Conservation (phyloP, 306 rosid species). For the Luffa aegyptiaca region DNA sequence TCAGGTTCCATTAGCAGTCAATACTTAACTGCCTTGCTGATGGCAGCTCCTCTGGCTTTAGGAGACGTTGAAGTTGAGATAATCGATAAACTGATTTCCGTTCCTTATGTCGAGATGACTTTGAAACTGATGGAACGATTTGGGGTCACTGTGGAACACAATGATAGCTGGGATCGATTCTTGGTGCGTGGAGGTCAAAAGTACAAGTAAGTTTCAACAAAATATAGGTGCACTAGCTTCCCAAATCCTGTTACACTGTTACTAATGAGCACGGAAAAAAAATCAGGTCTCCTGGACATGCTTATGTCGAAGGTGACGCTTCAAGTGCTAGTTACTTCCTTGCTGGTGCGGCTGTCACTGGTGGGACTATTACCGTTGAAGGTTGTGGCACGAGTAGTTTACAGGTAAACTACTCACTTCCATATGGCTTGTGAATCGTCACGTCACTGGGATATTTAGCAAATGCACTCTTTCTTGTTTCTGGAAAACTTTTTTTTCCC, state of each 20-base stretch:
- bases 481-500: background rate
- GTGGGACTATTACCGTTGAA: conserved; percentile 90
- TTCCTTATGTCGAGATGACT: conserved; percentile 98
- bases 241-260: conserved; percentile 4
- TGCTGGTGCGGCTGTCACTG: conserved; percentile 98
- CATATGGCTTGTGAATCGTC: background rate
- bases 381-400: conserved; percentile 99
- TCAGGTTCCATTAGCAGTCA: conserved; percentile 98
- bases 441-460: background rate
- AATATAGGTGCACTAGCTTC: conserved; percentile 4
- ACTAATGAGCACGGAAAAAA: conserved; percentile 13
- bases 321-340: conserved; percentile 99
- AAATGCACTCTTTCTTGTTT: background rate
- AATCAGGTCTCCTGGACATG: conserved; percentile 81
- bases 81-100: conserved; percentile 80
- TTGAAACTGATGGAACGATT: conserved; percentile 95
- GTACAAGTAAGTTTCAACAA: conserved; percentile 71
- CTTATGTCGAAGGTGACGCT: conserved; percentile 98
- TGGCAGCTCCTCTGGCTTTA: conserved; percentile 97
- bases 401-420: conserved; percentile 46
- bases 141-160: conserved; percentile 78
- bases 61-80: conserved; percentile 92
- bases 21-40: conserved; percentile 87
- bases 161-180: conserved; percentile 73
- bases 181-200: conserved; percentile 85